Evolutionary conservation across 129 eudicot genomes (phyloP).

Genomic region (Logfia minima): DNA sequence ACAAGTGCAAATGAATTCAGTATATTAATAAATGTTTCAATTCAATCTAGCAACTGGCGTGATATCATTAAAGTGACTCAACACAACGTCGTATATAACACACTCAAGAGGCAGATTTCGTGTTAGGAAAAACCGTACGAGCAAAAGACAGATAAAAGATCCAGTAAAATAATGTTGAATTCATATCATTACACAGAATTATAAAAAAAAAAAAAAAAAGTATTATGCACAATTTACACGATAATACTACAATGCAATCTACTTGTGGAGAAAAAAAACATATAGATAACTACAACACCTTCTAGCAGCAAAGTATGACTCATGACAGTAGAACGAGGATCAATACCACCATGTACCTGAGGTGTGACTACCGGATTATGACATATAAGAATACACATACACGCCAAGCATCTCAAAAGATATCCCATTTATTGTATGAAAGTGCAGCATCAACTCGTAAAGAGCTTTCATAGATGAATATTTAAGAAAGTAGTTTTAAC

Average conservation of each 20-base stretch:
- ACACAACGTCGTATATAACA: neutral
- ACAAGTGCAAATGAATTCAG: neutral
- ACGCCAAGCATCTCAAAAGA: slow-evolving; percentile 37
- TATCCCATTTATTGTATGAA: slow-evolving; percentile 34
- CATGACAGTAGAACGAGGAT: slow-evolving; percentile 28
- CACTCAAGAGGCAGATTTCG: slow-evolving; percentile 2
- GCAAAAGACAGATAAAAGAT: neutral
- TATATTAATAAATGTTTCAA: neutral
- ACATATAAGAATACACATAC: slow-evolving; percentile 30
- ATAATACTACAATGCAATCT: slow-evolving; percentile 17
- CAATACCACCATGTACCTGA: slow-evolving; percentile 38
- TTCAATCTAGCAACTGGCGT: neutral
- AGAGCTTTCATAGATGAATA: slow-evolving; percentile 52
- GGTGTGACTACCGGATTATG: slow-evolving; percentile 18
- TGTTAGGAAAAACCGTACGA: slow-evolving; percentile 2
- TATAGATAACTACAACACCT: slow-evolving; percentile 25
- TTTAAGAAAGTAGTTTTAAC: slow-evolving; percentile 26
- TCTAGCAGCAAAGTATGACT: slow-evolving; percentile 27
- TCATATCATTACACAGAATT: slow-evolving; percentile 9
- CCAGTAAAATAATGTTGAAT: neutral
- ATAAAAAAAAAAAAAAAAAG: neutral
- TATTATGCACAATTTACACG: slow-evolving; percentile 15
- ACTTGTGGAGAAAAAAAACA: slow-evolving; percentile 16
- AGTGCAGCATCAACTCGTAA: slow-evolving; percentile 35
- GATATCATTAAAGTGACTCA: neutral